phyloP scores from a whole-genome alignment of 2,329 filamentous ascomycete genomes.

The Exophiala mesophila region DNA sequence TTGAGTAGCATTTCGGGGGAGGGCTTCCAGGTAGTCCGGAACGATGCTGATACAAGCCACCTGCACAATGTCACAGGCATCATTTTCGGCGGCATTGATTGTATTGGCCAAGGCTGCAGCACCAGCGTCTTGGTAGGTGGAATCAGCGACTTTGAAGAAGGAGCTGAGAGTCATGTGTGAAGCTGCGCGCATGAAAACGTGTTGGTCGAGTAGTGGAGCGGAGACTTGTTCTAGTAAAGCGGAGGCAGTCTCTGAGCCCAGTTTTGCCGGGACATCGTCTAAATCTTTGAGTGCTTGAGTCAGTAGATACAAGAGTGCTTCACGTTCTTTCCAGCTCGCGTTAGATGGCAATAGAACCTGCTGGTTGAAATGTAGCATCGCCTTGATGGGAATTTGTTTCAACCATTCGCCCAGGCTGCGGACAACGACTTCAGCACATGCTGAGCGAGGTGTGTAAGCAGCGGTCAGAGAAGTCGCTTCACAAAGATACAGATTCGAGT shows the following conservation, averaged over 20 bases:
- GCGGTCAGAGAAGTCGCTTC: conserved; percentile 93
- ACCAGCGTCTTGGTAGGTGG: conserved; percentile 44
- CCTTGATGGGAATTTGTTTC: conserved; percentile 67
- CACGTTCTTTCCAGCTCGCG: conserved; percentile 61
- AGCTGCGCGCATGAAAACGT: conserved; percentile 75
- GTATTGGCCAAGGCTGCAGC: conserved; percentile 51
- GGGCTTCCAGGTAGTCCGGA: conserved; percentile 59
- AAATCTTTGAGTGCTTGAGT: conserved; percentile 82
- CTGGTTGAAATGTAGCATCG: conserved; percentile 68
- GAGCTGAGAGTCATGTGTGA: conserved; percentile 82
- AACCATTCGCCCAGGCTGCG: conserved; percentile 85
- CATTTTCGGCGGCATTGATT: conserved; percentile 68
- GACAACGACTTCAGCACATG: conserved; percentile 85
- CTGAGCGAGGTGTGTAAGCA: conserved; percentile 92
- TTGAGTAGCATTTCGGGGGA: conserved; percentile 48
- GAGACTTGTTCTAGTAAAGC: conserved; percentile 77
- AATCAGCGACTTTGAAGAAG: conserved; percentile 64
- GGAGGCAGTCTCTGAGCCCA: conserved; percentile 64
- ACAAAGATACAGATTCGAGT: conserved; percentile 89
- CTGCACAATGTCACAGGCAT: conserved; percentile 81
- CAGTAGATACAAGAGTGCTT: conserved; percentile 78
- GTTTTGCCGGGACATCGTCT: conserved; percentile 66
- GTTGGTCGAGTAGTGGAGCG: conserved; percentile 64
- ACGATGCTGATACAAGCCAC: conserved; percentile 85
- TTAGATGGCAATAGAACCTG: conserved; percentile 5